phyloP scores from a whole-genome alignment of 768 basidiomycete genomes.

The Piloderma croceum region DNA sequence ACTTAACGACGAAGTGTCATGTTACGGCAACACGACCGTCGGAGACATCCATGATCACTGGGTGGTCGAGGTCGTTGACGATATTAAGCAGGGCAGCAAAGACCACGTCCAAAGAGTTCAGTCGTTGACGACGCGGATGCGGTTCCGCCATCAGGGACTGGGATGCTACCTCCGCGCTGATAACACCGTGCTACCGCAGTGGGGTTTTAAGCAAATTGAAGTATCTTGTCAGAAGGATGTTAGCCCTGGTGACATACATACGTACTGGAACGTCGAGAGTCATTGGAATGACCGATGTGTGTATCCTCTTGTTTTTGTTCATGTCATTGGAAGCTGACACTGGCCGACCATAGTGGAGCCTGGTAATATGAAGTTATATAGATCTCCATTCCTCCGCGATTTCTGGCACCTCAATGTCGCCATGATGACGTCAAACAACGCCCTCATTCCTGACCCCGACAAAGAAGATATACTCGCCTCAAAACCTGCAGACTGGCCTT shows the following conservation, averaged over 20 bases:
- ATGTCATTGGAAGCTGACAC: background rate
- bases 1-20: constrained; percentile 85
- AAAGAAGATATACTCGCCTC: constrained; percentile 98
- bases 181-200: constrained; percentile 86
- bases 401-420: constrained; percentile 99
- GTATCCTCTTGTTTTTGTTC: constrained; percentile 28
- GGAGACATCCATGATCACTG: constrained; percentile 90
- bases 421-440: constrained; percentile 99
- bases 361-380: constrained; percentile 78
- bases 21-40: constrained; percentile 86
- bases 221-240: constrained; percentile 91
- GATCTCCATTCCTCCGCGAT: constrained; percentile 89
- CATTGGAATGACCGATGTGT: constrained; percentile 93
- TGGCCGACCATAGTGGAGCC: constrained; percentile 64
- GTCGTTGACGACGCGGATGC: constrained; percentile 83
- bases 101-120: constrained; percentile 70
- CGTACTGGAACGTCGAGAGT: constrained; percentile 97
- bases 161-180: constrained; percentile 90
- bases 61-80: constrained; percentile 91
- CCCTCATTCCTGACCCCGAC: constrained; percentile 93
- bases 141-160: constrained; percentile 70
- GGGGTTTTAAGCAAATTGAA: constrained; percentile 99
- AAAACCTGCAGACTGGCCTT: constrained; percentile 90
- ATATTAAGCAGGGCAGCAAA: constrained; percentile 68
- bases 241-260: constrained; percentile 72